phyloP scores from a whole-genome alignment of 805 yeast genomes.

The Brettanomyces nanus region DNA sequence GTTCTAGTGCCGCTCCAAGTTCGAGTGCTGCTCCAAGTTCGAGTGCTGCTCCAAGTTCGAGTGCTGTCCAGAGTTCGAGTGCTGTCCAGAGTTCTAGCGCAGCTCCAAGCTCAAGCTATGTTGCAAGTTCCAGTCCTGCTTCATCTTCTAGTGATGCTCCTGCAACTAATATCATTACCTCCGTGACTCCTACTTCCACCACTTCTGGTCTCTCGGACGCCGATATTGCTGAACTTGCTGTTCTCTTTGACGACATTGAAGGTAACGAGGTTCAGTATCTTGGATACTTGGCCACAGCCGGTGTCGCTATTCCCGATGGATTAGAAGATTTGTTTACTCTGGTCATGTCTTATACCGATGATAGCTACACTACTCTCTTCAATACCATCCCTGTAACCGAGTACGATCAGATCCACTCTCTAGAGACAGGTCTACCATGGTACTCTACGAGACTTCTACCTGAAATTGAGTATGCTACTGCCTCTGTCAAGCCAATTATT shows the following conservation, averaged over 20 bases:
- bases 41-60: too few species aligned
- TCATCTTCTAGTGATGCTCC: too few species aligned
- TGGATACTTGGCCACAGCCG: slow-evolving; percentile 6
- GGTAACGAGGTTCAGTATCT: slow-evolving; percentile 8
- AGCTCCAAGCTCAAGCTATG: too few species aligned
- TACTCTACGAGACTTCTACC: slow-evolving; percentile 15
- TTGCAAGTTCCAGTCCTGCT: too few species aligned
- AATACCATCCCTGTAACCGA: slow-evolving; percentile 6
- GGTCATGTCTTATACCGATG: slow-evolving; percentile 29
- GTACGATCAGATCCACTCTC: slow-evolving; percentile 1
- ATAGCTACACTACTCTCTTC: slow-evolving; percentile 29
- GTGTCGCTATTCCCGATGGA: slow-evolving; percentile 7
- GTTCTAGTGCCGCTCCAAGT: too few species aligned
- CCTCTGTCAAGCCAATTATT: too few species aligned
- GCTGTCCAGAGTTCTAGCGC: too few species aligned
- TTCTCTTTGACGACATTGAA: slow-evolving; percentile 8
- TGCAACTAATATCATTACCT: neutral
- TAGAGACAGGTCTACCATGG: slow-evolving; percentile 20
- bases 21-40: too few species aligned
- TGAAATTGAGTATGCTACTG: slow-evolving; percentile 7
- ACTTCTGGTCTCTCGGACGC: slow-evolving; percentile 1
- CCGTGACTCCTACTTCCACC: neutral
- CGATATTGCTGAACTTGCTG: slow-evolving; percentile 4
- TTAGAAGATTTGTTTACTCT: slow-evolving; percentile 15
- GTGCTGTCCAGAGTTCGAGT: too few species aligned